Conservation (phyloP, 78 protist species). For the Polysphondylium violaceum region DNA sequence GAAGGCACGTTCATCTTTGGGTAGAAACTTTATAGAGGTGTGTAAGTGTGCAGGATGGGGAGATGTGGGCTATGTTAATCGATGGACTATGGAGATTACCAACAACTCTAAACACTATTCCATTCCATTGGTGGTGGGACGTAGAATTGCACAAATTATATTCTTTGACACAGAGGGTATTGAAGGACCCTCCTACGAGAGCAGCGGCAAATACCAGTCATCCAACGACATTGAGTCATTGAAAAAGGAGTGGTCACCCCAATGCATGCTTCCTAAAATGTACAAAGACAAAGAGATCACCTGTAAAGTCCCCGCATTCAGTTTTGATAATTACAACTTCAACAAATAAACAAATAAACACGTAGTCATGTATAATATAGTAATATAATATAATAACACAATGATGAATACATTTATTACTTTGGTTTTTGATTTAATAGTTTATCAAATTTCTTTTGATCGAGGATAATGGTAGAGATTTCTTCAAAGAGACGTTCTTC, state of each 20-base stretch:
- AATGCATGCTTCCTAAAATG: constrained; percentile 71
- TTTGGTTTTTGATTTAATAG: constrained; percentile 9
- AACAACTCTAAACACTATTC: constrained; percentile 76
- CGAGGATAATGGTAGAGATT: constrained; percentile 42
- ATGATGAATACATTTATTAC: too few species aligned
- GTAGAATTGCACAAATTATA: constrained; percentile 80
- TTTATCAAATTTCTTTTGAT: constrained; percentile 70
- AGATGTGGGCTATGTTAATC: constrained; percentile 28
- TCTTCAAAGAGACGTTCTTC: constrained; percentile 70
- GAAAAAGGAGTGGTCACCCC: constrained; percentile 50
- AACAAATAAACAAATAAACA: too few species aligned
- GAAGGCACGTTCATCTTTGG: constrained; percentile 82
- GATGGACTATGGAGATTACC: constrained; percentile 87
- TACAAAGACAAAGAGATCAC: constrained; percentile 82
- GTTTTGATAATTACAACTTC: too few species aligned
- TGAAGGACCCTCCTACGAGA: constrained; percentile 34
- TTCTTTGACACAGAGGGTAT: constrained; percentile 84
- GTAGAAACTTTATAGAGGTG: constrained; percentile 82
- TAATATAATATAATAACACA: too few species aligned
- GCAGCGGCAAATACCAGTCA: constrained; percentile 56
- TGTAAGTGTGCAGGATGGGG: constrained; percentile 88
- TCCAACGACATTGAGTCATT: constrained; percentile 18
- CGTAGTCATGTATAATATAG: too few species aligned
- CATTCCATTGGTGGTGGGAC: constrained; percentile 78
- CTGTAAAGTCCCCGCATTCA: too few species aligned